Percentiles rank a stretch among this genome's conserved stretches.
Evolutionary conservation across 225 moss, liverwort and hornwort genomes (phyloP).

Genomic region (Physcomitrellopsis africana): DNA sequence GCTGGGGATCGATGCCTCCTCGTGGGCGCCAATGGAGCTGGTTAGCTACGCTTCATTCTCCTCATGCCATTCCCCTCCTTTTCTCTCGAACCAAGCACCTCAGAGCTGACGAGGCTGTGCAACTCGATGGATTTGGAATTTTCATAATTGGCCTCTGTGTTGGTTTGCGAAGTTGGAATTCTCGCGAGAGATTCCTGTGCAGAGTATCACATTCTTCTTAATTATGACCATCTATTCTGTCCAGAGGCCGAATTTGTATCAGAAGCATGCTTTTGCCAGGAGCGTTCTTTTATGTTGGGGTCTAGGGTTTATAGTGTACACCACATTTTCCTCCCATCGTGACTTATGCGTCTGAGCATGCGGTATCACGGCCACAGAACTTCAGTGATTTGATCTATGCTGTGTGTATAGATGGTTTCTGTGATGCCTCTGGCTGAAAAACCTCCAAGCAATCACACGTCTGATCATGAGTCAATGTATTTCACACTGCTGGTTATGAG

Average conservation of each 20-base stretch:
- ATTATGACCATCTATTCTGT: neutral
- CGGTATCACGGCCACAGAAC: neutral
- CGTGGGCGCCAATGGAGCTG: slow-evolving; percentile 97
- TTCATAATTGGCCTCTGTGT: neutral
- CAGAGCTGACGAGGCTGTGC: too few species aligned
- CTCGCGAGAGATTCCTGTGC: neutral
- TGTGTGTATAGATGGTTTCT: too few species aligned
- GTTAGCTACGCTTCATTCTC: slow-evolving; percentile 25
- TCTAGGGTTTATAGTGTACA: neutral
- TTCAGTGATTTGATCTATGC: too few species aligned
- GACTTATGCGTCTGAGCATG: too few species aligned
- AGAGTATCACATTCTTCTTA: neutral
- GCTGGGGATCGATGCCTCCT: slow-evolving; percentile 93
- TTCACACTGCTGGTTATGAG: neutral
- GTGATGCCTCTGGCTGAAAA: neutral
- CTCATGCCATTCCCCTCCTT: too few species aligned
- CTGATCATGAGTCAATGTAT: neutral
- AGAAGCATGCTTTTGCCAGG: neutral
- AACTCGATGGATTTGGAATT: too few species aligned
- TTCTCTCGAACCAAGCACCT: neutral
- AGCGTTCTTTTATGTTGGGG: neutral
- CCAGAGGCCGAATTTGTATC: neutral
- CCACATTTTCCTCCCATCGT: neutral
- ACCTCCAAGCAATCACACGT: neutral
- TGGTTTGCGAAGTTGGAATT: neutral